Conservation (phyloP, 805 yeast species). For the Peterozyma toletana region DNA sequence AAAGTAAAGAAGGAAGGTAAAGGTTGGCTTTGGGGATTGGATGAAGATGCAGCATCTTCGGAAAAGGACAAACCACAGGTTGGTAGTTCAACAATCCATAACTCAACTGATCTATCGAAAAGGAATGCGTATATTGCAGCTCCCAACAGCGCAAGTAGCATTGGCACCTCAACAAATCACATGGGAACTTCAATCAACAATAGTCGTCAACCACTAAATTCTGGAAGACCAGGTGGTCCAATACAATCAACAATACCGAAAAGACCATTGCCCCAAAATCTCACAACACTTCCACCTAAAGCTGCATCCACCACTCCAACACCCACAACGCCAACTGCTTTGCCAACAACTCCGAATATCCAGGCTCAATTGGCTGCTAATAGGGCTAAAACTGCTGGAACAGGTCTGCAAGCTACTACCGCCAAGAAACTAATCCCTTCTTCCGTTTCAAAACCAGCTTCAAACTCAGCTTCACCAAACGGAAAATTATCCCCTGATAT, state of each 20-base stretch:
- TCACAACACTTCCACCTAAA: slow-evolving; percentile 8
- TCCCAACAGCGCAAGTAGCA: slow-evolving; percentile 17
- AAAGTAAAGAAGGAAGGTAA: slow-evolving; percentile 82
- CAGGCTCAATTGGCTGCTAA: slow-evolving; percentile 43
- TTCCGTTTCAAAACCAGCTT: slow-evolving; percentile 11
- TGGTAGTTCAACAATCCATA: slow-evolving; percentile 13
- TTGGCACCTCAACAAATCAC: slow-evolving; percentile 12
- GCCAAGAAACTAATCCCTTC: slow-evolving; percentile 2
- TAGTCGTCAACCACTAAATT: slow-evolving; percentile 10
- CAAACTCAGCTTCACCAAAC: slow-evolving; percentile 10
- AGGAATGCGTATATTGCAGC: not conserved
- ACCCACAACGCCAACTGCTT: not conserved
- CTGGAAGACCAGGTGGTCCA: slow-evolving; percentile 17
- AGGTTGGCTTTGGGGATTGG: slow-evolving; percentile 93
- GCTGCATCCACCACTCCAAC: slow-evolving; percentile 1
- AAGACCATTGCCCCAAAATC: slow-evolving; percentile 15
- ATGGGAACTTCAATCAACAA: slow-evolving; percentile 5
- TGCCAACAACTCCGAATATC: slow-evolving; percentile 15
- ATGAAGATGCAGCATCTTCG: slow-evolving; percentile 65
- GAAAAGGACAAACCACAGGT: slow-evolving; percentile 77
- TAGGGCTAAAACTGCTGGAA: slow-evolving; percentile 21
- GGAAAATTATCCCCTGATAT: slow-evolving; percentile 49
- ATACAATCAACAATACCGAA: slow-evolving; percentile 22
- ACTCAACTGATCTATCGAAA: not conserved
- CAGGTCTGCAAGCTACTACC: slow-evolving; percentile 19